Conservation (phyloP, 164 flowering plant species). For the Euptelea pleiosperma region DNA sequence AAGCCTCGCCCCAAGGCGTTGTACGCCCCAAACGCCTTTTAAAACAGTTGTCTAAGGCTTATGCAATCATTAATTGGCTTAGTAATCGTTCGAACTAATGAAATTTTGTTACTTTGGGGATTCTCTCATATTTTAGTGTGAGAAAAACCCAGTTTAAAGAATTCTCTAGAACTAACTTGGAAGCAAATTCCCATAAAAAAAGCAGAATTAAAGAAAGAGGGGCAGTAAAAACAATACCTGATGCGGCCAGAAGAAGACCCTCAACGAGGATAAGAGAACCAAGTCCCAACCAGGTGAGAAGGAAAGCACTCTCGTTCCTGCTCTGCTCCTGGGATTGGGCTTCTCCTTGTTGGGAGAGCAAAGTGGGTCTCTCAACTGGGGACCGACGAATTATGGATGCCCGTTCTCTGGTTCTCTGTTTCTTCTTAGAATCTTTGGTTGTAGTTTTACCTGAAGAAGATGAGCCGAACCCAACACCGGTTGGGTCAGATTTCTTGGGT, state of each 20-base stretch:
- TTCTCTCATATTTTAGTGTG: too few relatives aligned
- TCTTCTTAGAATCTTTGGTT: conserved; percentile 29
- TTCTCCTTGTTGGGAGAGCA: conserved; percentile 28
- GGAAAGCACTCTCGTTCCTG: conserved; percentile 61
- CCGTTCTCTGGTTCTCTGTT: conserved; percentile 37
- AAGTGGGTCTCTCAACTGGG: conserved; percentile 61
- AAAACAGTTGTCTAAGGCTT: too few relatives aligned
- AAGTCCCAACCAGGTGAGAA: conserved; percentile 81
- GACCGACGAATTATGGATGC: conserved; percentile 53
- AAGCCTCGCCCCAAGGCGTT: too few relatives aligned
- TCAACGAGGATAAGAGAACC: conserved; percentile 64
- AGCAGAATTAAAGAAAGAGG: background rate
- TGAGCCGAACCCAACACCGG: conserved; percentile 59
- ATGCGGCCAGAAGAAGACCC: conserved; percentile 67
- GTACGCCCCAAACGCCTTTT: too few relatives aligned
- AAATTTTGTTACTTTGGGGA: too few relatives aligned
- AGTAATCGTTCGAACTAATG: too few relatives aligned
- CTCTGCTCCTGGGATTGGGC: conserved; percentile 34
- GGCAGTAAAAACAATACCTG: conserved; percentile 45
- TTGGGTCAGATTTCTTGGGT: conserved; percentile 17
- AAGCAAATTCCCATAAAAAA: too few relatives aligned
- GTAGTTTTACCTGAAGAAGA: conserved; percentile 19
- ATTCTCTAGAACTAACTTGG: too few relatives aligned
- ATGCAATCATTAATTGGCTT: too few relatives aligned
- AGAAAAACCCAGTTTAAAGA: too few relatives aligned